Base-by-base conservation (phyloP, 2,329 filamentous ascomycete genomes). In the Pyrenochaeta sp. region DNA sequence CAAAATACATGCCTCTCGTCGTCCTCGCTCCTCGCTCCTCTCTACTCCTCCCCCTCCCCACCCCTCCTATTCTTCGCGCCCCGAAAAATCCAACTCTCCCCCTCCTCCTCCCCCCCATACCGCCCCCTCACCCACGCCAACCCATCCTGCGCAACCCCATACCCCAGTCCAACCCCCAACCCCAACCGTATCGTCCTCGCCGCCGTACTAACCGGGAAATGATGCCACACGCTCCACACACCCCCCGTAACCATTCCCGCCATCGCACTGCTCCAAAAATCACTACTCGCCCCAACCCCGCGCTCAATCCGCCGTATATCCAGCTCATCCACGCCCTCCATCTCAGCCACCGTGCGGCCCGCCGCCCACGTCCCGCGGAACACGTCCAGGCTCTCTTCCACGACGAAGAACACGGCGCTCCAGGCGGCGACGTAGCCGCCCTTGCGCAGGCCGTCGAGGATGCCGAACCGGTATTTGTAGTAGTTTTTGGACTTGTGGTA, bases 401-500 rank as follows among this genome's bases (percentile, higher is more conserved):
- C 83, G 6, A 85, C 77, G 62, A 96, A 86, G 63, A 96, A 94
- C 35, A 88, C 75, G 13, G 83, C 81, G 2, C 84, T 88, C 82
- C 92, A 92, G 31, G 87, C 75, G 4, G 83, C 83, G 5, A 95
- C 78, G 56, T 82, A 85, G 21, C 75, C 68, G 1, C 88, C 91
- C 80, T 94, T 89, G 55, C 81, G 85, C 35, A 90, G 60, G 0
- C 90, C 94, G 63, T 96, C 90, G 38, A 83, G 83, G 13, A 95
- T 76, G 1, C 88, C 93, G 5, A 88, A 89, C 15, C 88, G 81
- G 61, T 89, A 86, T 37, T 88, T 82, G 61, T 90, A 85, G 75
- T 99, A 97, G 73, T 96, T 97, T 73, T 97, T 97, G 68, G 85
- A 90, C 74, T 96, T 96, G 77, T 97, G 93, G 72, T 99, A 99